Conservation (phyloP, 2,329 filamentous ascomycete species). For the Fusarium virguliforme region DNA sequence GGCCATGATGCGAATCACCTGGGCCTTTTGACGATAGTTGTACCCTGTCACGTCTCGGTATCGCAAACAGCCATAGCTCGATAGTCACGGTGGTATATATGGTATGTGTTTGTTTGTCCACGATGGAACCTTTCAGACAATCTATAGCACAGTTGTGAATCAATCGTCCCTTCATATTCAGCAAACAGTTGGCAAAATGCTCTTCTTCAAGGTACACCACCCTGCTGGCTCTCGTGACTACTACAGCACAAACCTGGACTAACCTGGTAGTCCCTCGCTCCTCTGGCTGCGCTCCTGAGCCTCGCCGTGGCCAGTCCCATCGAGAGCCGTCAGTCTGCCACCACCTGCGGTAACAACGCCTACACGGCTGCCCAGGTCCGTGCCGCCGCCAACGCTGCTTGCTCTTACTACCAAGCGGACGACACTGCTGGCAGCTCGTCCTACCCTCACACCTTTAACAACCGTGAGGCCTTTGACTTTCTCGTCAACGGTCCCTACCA, state of each 20-base stretch:
- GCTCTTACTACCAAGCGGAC: conserved; percentile 44
- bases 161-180: neutral
- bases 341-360: conserved; percentile 53
- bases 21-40: conserved; percentile 16
- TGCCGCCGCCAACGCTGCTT: conserved; percentile 52
- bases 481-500: conserved; percentile 55
- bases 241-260: neutral
- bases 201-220: conserved; percentile 41
- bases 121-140: neutral
- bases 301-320: conserved; percentile 51
- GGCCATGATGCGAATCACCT: conserved; percentile 28
- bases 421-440: conserved; percentile 51
- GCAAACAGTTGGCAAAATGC: conserved; percentile 37
- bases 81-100: neutral
- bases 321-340: conserved; percentile 45
- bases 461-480: conserved; percentile 59
- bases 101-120: too few relatives aligned
- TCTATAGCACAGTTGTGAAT: neutral
- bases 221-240: too few relatives aligned
- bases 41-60: conserved; percentile 26
- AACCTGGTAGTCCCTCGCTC: conserved; percentile 40
- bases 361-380: conserved; percentile 52
- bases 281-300: conserved; percentile 51
- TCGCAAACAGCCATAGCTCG: conserved; percentile 15
- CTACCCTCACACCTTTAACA: conserved; percentile 60